Conservation (phyloP, 768 basidiomycete species). For the Kwoniella dejecticola region DNA sequence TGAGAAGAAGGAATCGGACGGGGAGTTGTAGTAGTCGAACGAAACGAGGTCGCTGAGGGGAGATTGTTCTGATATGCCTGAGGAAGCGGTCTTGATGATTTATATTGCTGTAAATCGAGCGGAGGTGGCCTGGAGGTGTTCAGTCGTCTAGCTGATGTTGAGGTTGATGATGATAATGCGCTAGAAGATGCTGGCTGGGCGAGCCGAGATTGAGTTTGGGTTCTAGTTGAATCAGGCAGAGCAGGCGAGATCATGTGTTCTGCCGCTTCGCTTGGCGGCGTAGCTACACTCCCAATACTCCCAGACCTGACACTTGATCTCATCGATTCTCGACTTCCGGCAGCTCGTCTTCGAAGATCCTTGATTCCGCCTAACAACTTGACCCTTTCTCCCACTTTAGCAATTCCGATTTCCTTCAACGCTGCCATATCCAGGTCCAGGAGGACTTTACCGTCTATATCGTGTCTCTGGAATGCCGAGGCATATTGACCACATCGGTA, state of each 20-base stretch:
- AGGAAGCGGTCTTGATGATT: constrained; percentile 67
- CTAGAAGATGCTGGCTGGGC: constrained; percentile 10
- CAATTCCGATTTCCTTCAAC: constrained; percentile 86
- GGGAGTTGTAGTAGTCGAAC: constrained; percentile 27
- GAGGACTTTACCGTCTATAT: constrained; percentile 88
- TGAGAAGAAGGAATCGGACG: constrained; percentile 8
- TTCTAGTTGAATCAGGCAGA: constrained; percentile 1
- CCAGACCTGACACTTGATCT: constrained; percentile 37
- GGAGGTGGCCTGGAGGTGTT: constrained; percentile 74
- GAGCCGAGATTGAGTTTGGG: constrained; percentile 2
- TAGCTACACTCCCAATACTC: constrained; percentile 34
- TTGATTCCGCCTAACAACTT: constrained; percentile 85
- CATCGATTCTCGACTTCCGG: constrained; percentile 18
- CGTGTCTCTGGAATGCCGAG: constrained; percentile 73
- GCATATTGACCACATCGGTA: constrained; percentile 73
- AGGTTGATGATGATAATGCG: neutral
- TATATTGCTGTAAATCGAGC: constrained; percentile 65
- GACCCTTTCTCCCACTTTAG: constrained; percentile 87
- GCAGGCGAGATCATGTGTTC: constrained; percentile 20
- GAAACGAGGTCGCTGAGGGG: constrained; percentile 22
- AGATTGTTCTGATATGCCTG: constrained; percentile 64
- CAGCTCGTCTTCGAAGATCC: constrained; percentile 66
- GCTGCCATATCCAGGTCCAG: constrained; percentile 85
- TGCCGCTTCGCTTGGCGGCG: constrained; percentile 35
- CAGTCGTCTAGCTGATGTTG: constrained; percentile 55